Conservation (phyloP, 2,329 filamentous ascomycete genomes). For the Trichoderma sp. region DNA sequence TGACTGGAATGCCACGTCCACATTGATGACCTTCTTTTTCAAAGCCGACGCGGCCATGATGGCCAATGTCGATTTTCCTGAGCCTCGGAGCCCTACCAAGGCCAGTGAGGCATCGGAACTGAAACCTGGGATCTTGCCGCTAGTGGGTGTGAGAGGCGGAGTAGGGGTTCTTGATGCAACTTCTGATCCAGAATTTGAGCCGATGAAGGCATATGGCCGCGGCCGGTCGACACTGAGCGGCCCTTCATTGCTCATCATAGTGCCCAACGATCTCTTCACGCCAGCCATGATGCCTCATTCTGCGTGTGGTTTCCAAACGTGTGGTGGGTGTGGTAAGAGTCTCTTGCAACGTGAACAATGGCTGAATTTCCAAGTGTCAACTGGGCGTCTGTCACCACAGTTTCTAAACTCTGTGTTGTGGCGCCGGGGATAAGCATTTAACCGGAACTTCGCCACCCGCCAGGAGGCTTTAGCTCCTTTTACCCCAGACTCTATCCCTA, state of each 20-base stretch:
- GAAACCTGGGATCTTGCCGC: conserved; percentile 11
- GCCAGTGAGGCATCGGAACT: conserved; percentile 10
- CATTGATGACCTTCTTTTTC: conserved; percentile 19
- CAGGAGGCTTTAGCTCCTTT: neutral
- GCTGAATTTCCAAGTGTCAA: neutral
- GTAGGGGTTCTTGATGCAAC: conserved; percentile 13
- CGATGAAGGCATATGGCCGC: neutral
- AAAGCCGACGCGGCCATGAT: conserved; percentile 16
- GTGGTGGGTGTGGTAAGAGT: neutral
- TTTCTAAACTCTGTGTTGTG: conserved; percentile 4
- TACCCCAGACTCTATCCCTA: conserved; percentile 15
- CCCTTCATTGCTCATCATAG: conserved; percentile 7
- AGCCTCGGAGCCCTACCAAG: conserved; percentile 10
- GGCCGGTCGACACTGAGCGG: neutral
- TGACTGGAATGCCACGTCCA: conserved; percentile 10
- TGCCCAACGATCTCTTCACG: conserved; percentile 15
- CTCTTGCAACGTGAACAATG: neutral
- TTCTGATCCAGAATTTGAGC: neutral
- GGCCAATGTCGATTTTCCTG: conserved; percentile 17
- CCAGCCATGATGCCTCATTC: conserved; percentile 20
- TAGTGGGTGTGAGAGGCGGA: neutral
- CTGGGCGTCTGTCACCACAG: neutral
- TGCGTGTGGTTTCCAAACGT: neutral
- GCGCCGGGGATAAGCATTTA: conserved; percentile 20
- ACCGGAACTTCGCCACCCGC: conserved; percentile 5